Conservation (phyloP, 2,329 filamentous ascomycete genomes). For the Amauroascus verrucosus region DNA sequence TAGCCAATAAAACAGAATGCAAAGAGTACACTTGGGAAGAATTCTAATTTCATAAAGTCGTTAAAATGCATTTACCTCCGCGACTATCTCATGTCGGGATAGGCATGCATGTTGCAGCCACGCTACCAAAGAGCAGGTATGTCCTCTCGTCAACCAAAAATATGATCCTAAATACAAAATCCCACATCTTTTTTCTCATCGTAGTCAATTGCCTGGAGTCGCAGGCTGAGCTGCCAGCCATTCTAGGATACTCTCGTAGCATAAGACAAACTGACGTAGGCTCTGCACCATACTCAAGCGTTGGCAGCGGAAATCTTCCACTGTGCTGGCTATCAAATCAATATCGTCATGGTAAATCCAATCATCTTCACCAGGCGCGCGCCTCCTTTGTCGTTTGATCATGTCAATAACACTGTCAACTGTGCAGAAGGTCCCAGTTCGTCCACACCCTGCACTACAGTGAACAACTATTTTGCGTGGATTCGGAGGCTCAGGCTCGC, state of each 20-base stretch:
- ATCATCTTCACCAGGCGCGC: constrained; percentile 23
- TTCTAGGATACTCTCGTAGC: constrained; percentile 88
- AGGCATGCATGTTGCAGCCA: background rate
- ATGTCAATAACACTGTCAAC: constrained; percentile 94
- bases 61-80: background rate
- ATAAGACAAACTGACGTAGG: constrained; percentile 83
- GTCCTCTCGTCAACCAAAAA: background rate
- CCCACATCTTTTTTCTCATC: background rate
- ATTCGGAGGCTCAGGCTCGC: constrained; percentile 47
- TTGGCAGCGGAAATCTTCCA: constrained; percentile 82
- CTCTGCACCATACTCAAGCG: constrained; percentile 95
- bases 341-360: constrained; percentile 62
- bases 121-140: background rate
- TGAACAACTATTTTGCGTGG: constrained; percentile 77
- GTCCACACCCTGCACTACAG: constrained; percentile 89
- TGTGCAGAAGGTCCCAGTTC: constrained; percentile 92
- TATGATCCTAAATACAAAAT: background rate
- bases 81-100: too few species aligned
- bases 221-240: constrained; percentile 48
- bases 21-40: background rate
- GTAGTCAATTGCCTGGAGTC: background rate
- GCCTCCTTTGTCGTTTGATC: constrained; percentile 64
- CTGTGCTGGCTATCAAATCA: constrained; percentile 75
- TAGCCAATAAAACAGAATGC: background rate
- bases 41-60: background rate